Conservation (phyloP, 495 filamentous ascomycete species). For the Chaetomium cochliodes region DNA sequence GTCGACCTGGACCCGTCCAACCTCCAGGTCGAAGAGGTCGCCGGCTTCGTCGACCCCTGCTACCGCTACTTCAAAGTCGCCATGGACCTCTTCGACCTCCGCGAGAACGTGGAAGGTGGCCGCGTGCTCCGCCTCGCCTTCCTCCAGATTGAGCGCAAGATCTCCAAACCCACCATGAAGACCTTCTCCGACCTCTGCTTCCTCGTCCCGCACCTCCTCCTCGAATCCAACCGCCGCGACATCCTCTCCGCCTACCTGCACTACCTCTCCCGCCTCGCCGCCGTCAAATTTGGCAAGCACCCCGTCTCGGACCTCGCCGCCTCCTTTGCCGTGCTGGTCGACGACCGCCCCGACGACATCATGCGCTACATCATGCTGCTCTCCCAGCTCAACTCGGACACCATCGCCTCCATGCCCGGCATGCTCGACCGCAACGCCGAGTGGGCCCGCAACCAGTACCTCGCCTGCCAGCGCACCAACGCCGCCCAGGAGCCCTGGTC, state of each 20-base stretch:
- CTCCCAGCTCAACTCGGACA: constrained; percentile 31
- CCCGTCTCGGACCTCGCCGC: constrained; percentile 28
- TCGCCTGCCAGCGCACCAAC: constrained; percentile 29
- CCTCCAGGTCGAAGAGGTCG: constrained; percentile 25
- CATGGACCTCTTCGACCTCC: constrained; percentile 34
- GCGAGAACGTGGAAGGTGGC: constrained; percentile 30
- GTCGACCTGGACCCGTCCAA: constrained; percentile 28
- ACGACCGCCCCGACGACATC: constrained; percentile 28
- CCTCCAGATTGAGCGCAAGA: constrained; percentile 31
- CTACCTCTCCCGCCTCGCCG: constrained; percentile 25
- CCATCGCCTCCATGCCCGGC: constrained; percentile 21
- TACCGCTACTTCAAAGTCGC: constrained; percentile 36
- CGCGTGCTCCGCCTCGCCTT: constrained; percentile 35
- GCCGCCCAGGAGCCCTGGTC: neutral
- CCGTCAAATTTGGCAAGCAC: constrained; percentile 30
- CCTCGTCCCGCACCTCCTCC: constrained; percentile 32
- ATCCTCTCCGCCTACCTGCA: constrained; percentile 31
- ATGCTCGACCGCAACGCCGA: constrained; percentile 25
- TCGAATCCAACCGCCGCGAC: constrained; percentile 27
- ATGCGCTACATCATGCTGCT: constrained; percentile 33
- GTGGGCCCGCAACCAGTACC: constrained; percentile 34
- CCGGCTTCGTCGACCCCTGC: constrained; percentile 31
- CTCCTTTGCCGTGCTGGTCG: constrained; percentile 25
- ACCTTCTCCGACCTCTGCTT: constrained; percentile 35
- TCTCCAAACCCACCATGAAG: constrained; percentile 30